phyloP scores from a whole-genome alignment of 1,139 yeast species.

The Geotrichum phurueaensis region DNA sequence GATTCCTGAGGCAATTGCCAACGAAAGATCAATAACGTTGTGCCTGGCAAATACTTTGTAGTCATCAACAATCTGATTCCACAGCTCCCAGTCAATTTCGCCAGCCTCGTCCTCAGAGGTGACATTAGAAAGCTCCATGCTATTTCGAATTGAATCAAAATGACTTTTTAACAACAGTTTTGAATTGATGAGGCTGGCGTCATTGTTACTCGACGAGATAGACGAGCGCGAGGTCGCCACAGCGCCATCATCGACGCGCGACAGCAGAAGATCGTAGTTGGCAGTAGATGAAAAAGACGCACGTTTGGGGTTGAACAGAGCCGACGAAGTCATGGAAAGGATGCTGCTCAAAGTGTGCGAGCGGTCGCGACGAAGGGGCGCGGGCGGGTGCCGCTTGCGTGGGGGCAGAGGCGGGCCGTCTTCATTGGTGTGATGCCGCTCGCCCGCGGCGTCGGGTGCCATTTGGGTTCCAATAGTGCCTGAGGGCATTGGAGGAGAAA shows the following conservation, averaged over 20 bases:
- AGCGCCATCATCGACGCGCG: constrained; percentile 39
- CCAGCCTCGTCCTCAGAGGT: constrained; percentile 22
- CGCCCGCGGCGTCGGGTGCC: constrained; percentile 1
- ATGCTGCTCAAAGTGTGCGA: constrained; percentile 36
- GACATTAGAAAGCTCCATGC: neutral
- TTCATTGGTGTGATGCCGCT: neutral
- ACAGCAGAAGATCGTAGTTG: constrained; percentile 44
- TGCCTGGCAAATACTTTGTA: constrained; percentile 60
- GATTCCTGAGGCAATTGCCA: constrained; percentile 65
- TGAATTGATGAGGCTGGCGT: neutral
- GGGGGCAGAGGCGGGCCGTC: constrained; percentile 8
- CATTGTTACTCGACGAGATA: neutral
- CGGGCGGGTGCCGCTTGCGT: constrained; percentile 26
- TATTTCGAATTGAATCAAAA: constrained; percentile 42
- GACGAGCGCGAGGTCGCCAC: constrained; percentile 2
- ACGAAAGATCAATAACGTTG: constrained; percentile 54
- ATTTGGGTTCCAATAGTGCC: constrained; percentile 1
- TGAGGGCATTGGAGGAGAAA: neutral
- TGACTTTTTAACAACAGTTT: constrained; percentile 26
- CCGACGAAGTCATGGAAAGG: constrained; percentile 33
- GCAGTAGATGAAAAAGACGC: constrained; percentile 27
- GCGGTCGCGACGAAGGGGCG: constrained; percentile 30
- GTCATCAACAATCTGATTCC: constrained; percentile 76
- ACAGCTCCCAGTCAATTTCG: constrained; percentile 50
- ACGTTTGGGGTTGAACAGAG: constrained; percentile 33